A percentile compares a stretch with the other conserved stretches of the same genome.
These are phyloP conservation scores for Penicillium sp. DNA, from an alignment of 2,329 filamentous ascomycete species.

Conservation along the genomic window DNA sequence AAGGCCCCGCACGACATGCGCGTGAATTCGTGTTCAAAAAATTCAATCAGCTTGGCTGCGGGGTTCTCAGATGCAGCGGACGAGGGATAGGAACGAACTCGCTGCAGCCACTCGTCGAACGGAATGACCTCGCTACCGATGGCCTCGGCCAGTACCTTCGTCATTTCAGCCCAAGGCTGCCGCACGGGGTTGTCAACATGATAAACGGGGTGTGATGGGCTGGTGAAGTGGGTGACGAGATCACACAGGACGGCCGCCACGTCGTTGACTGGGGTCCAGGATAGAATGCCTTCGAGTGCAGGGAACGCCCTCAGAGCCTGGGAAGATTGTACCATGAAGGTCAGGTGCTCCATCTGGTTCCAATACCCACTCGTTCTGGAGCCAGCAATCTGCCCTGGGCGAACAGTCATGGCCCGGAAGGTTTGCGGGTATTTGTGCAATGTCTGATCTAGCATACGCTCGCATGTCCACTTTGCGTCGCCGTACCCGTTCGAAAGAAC, in stretches of 20 bases:
- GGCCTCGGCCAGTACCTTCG: not conserved
- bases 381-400: not conserved
- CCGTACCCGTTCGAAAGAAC: not conserved
- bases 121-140: not conserved
- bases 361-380: not conserved
- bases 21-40: not conserved
- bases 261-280: not conserved
- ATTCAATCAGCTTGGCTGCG: not conserved
- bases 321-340: not conserved
- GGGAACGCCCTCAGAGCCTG: not conserved
- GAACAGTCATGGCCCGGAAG: not conserved
- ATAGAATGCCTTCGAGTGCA: not conserved
- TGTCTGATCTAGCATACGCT: slow-evolving; percentile 1
- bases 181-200: slow-evolving; percentile 3
- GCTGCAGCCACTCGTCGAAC: not conserved
- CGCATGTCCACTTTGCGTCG: not conserved
- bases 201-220: not conserved
- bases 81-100: not conserved
- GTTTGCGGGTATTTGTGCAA: not conserved
- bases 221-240: not conserved
- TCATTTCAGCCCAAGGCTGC: not conserved
- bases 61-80: not conserved
- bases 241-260: not conserved
- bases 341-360: not conserved
- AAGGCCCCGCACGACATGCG: not conserved